Percentiles rank a stretch among this genome's conserved stretches.
Conservation (phyloP, 352 stramenopile species). For the Pythium volutum region DNA sequence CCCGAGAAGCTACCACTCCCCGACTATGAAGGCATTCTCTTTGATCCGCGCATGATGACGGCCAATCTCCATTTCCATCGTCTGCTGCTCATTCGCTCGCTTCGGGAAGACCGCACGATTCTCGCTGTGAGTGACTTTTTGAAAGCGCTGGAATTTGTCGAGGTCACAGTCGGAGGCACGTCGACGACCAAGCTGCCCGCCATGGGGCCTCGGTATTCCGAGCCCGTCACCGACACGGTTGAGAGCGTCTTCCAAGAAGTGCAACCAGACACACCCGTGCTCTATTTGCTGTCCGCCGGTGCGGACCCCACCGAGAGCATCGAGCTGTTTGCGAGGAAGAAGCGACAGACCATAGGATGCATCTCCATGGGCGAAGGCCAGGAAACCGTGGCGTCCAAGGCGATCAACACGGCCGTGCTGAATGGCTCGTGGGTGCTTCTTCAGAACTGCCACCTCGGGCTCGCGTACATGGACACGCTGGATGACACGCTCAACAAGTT, state of each 20-base stretch:
- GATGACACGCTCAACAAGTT: slow-evolving; percentile 48
- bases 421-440: slow-evolving; percentile 81
- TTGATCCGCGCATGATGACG: slow-evolving; percentile 58
- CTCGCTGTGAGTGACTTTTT: slow-evolving; percentile 68
- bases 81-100: slow-evolving; percentile 58
- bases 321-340: slow-evolving; percentile 64
- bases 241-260: slow-evolving; percentile 72
- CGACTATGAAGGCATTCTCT: slow-evolving; percentile 67
- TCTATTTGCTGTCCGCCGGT: slow-evolving; percentile 72
- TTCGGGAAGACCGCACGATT: slow-evolving; percentile 76
- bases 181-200: slow-evolving; percentile 46
- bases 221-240: slow-evolving; percentile 67
- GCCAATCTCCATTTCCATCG: slow-evolving; percentile 68
- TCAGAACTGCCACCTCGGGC: slow-evolving; percentile 74
- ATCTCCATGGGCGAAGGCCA: slow-evolving; percentile 84
- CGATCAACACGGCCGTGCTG: slow-evolving; percentile 53
- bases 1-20: slow-evolving; percentile 55
- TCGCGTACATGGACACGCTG: slow-evolving; percentile 65
- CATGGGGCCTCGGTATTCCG: slow-evolving; percentile 58
- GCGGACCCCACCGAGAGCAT: slow-evolving; percentile 74
- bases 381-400: slow-evolving; percentile 51
- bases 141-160: slow-evolving; percentile 55
- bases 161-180: slow-evolving; percentile 30
- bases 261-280: slow-evolving; percentile 52
- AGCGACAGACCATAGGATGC: slow-evolving; percentile 56